Conservation (phyloP, 805 yeast genomes). For the Hanseniaspora clermontiae region DNA sequence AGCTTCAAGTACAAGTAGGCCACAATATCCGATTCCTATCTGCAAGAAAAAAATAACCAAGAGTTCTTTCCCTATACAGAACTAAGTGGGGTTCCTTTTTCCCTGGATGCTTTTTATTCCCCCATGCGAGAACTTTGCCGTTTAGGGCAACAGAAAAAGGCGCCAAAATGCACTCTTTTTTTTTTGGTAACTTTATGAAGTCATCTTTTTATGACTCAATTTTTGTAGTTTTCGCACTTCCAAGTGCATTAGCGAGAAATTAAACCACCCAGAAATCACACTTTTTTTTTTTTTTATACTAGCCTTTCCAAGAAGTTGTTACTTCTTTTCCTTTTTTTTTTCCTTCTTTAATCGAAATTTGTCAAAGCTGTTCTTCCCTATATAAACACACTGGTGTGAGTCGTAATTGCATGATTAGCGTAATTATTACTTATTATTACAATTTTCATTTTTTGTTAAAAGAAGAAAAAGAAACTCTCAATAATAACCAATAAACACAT, state of each 20-base stretch:
- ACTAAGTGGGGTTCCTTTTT: too few species aligned
- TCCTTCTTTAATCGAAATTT: background rate
- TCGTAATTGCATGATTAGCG: background rate
- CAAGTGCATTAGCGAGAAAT: too few species aligned
- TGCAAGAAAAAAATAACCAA: too few species aligned
- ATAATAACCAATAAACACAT: background rate
- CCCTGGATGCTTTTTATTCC: too few species aligned
- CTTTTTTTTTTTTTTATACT: background rate
- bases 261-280: background rate
- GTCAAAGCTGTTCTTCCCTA: background rate
- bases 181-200: background rate
- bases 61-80: too few species aligned
- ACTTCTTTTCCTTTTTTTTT: background rate
- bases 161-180: too few species aligned
- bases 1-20: conserved; percentile 35
- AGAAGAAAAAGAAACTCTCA: background rate
- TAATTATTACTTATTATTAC: background rate
- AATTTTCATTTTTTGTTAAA: background rate
- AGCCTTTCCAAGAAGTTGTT: background rate
- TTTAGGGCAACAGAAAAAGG: conserved; percentile 41
- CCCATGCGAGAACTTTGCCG: conserved; percentile 27
- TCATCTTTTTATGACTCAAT: conserved; percentile 14
- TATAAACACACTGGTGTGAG: background rate
- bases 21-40: too few species aligned
- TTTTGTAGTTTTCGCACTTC: background rate